Base-by-base conservation (phyloP, 225 moss, liverwort and hornwort species). In the Physcomitrellopsis africana region DNA sequence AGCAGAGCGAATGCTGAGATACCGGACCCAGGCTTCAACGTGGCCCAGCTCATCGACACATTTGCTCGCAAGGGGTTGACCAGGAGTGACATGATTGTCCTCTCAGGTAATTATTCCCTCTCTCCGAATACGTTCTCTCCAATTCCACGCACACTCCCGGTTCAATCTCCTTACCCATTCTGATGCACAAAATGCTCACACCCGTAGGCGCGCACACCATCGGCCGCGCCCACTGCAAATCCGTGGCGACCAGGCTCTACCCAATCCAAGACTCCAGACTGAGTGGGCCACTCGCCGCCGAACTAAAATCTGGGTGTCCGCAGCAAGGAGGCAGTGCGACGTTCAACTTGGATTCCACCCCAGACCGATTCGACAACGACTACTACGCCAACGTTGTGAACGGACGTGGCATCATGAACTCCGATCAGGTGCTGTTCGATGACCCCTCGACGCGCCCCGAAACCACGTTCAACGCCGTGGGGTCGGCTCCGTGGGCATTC, bases 21-120 rank as follows among this genome's bases (percentile, higher is more conserved):
- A 13, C 88, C 88, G n/a, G 75, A 67, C 62, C 67, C 85, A 9
- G 51, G 44, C 45, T 69, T 58, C 63, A 52, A 42, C n/a, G 32
- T 85, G 8, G 65, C 0, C n/a, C 88, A 85, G 75, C 77, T 88
- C 41, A 67, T 51, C 48, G 43, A 66, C 41, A 41, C 60, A 13
- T 88, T 88, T 55, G 62, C 56, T 3, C 61, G 52, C 77, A 88
- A 88, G 69, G 88, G 88, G 27, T 54, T 88, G 77, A 55, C 85
- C 17, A 80, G 68, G 82, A 74, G 75, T n/a, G 88, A 88, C 71
- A 81, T 88, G 88, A 12, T 88, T 45, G 80, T 78, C 23, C 85
- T 88, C 51, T 85, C 85, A 78, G 88, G 87, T 86, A 62, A 1
- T 7, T 13, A 13, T 51, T 51, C 8, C 11, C 15, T 48, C 15